Evolutionary conservation across 768 basidiomycete genomes (phyloP).

Genomic region (Tephrocybe sp.): DNA sequence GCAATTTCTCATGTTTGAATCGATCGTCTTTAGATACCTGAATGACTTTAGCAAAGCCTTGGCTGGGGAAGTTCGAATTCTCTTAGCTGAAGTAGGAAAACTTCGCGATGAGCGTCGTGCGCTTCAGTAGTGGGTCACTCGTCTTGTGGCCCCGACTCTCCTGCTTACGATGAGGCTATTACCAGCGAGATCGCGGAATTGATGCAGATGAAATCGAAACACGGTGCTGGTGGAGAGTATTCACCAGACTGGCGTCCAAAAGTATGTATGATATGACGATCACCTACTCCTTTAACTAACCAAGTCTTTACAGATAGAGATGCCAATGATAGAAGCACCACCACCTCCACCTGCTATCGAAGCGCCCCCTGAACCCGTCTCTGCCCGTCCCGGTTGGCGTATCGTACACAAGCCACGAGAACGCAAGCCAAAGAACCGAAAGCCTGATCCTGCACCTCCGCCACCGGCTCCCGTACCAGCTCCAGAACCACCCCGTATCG

Average conservation of each 20-base stretch:
- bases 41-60: conserved; percentile 85
- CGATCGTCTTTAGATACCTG: conserved; percentile 48
- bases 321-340: conserved; percentile 31
- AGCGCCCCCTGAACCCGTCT: conserved; percentile 39
- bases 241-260: conserved; percentile 71
- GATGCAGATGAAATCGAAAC: conserved; percentile 81
- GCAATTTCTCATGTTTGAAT: background rate
- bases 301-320: background rate
- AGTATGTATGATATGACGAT: conserved; percentile 30
- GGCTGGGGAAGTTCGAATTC: conserved; percentile 74
- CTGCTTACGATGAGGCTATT: background rate
- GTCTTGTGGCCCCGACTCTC: conserved; percentile 1
- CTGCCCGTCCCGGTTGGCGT: conserved; percentile 76
- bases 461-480: conserved; percentile 34
- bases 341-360: conserved; percentile 21
- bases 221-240: conserved; percentile 80
- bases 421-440: conserved; percentile 32
- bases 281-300: background rate
- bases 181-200: conserved; percentile 80
- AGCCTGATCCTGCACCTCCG: background rate
- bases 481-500: conserved; percentile 49
- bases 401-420: conserved; percentile 65
- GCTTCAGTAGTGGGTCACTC: conserved; percentile 66
- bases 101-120: conserved; percentile 73
- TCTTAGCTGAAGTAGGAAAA: conserved; percentile 79